phyloP scores from a whole-genome alignment of 768 basidiomycete genomes.

The Hemileccinum rubropunctum region DNA sequence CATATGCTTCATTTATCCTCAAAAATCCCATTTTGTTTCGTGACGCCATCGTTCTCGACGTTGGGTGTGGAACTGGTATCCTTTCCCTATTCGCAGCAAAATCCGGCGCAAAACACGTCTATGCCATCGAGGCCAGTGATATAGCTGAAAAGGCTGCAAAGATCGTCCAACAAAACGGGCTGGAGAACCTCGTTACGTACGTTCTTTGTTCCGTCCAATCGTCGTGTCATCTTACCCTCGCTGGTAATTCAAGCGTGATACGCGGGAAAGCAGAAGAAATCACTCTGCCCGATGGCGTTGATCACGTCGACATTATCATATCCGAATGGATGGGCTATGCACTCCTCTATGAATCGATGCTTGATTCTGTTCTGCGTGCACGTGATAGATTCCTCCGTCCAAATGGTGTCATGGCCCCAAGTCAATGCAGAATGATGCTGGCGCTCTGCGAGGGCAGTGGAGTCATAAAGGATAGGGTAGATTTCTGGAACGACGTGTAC shows the following conservation, averaged over 20 bases:
- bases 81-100: constrained; percentile 87
- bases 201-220: constrained; percentile 18
- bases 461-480: constrained; percentile 75
- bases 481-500: constrained; percentile 90
- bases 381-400: constrained; percentile 82
- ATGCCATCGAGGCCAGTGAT: constrained; percentile 88
- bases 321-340: constrained; percentile 99
- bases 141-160: constrained; percentile 74
- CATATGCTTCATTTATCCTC: constrained; percentile 90
- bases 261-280: constrained; percentile 92
- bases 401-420: constrained; percentile 81
- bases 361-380: constrained; percentile 89
- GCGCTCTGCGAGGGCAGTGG: constrained; percentile 75
- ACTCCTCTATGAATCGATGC: constrained; percentile 93
- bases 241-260: constrained; percentile 54
- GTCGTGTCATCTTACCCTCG: constrained; percentile 6
- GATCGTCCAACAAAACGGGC: constrained; percentile 74
- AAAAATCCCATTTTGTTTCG: constrained; percentile 78
- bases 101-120: constrained; percentile 86
- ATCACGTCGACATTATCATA: constrained; percentile 89
- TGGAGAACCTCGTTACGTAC: constrained; percentile 68
- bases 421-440: constrained; percentile 85
- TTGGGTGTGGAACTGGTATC: constrained; percentile 95
- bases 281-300: constrained; percentile 62
- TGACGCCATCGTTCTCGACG: constrained; percentile 87